Percentiles rank a stretch among this genome's conserved stretches.
These are phyloP conservation scores for Alternaria triticimaculans DNA, from an alignment of 2,329 filamentous ascomycete genomes.

Conservation along the genomic window DNA sequence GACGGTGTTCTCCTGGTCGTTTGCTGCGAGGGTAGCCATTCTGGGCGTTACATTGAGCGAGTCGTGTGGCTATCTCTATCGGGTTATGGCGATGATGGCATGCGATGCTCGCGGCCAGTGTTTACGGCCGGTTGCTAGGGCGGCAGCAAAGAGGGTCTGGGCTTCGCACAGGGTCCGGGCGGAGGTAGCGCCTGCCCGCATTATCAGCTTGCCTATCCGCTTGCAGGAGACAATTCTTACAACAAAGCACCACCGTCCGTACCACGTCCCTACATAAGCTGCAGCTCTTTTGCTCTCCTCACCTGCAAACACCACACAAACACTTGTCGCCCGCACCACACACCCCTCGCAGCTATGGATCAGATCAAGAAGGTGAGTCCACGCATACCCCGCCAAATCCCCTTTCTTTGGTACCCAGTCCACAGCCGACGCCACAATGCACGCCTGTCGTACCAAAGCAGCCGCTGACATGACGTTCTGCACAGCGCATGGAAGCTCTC, in stretches of 20 bases:
- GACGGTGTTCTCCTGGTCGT: conserved; percentile 88
- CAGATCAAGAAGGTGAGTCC: conserved; percentile 85
- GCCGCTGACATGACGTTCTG: conserved; percentile 30
- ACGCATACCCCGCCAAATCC: conserved; percentile 46
- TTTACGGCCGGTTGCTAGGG: conserved; percentile 42
- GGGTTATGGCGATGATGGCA: not conserved
- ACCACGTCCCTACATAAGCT: conserved; percentile 12
- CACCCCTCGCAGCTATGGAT: conserved; percentile 66
- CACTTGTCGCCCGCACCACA: conserved; percentile 9
- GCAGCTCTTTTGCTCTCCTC: conserved; percentile 2
- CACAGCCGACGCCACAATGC: conserved; percentile 7
- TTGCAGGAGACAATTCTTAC: conserved; percentile 30
- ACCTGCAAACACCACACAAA: conserved; percentile 8
- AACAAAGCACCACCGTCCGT: conserved; percentile 25
- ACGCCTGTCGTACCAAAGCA: conserved; percentile 4
- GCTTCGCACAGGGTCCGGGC: conserved; percentile 20
- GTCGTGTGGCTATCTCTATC: conserved; percentile 15
- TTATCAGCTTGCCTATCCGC: conserved; percentile 29
- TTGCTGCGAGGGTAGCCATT: conserved; percentile 73
- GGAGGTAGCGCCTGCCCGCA: conserved; percentile 33
- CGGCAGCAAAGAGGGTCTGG: conserved; percentile 15
- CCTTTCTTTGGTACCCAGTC: conserved; percentile 23
- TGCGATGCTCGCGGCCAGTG: conserved; percentile 17
- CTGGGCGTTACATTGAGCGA: conserved; percentile 41
- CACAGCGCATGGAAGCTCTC: conserved; percentile 92